phyloP scores from a whole-genome alignment of 73 alveolate genomes.

The Paramecium biaurelia region DNA sequence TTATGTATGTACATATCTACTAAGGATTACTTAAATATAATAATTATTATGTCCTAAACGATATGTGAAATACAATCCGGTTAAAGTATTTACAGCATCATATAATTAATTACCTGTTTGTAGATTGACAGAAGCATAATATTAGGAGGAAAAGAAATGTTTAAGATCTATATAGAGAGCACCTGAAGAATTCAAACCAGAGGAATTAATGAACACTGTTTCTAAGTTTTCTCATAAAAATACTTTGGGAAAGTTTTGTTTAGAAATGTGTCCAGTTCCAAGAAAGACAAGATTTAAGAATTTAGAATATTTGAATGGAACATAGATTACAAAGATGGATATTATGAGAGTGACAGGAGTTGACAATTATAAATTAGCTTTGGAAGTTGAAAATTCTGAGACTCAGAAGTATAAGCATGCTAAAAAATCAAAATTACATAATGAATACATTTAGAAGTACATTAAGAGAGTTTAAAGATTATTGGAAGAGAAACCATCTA shows the following conservation, averaged over 20 bases:
- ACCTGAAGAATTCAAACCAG: slow-evolving; percentile 53
- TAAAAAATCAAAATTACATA: slow-evolving; percentile 34
- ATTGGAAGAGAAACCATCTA: slow-evolving; percentile 7
- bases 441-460: slow-evolving; percentile 52
- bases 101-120: slow-evolving; percentile 46
- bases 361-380: slow-evolving; percentile 16
- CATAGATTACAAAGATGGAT: slow-evolving; percentile 43
- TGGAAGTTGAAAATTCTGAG: slow-evolving; percentile 45
- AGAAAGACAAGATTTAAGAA: slow-evolving; percentile 54
- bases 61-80: slow-evolving; percentile 51
- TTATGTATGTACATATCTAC: background rate
- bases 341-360: slow-evolving; percentile 64
- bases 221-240: slow-evolving; percentile 58
- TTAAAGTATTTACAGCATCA: slow-evolving; percentile 55
- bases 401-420: slow-evolving; percentile 5
- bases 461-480: slow-evolving; percentile 35
- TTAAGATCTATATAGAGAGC: slow-evolving; percentile 14
- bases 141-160: slow-evolving; percentile 49
- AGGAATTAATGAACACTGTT: slow-evolving; percentile 54
- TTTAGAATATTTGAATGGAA: slow-evolving; percentile 61
- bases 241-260: slow-evolving; percentile 57
- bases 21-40: slow-evolving; percentile 25
- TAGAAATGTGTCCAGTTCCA: slow-evolving; percentile 66
- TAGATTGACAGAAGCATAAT: slow-evolving; percentile 23
- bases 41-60: slow-evolving; percentile 40